A percentile compares a stretch with the other conserved stretches of the same genome.
These are phyloP conservation scores for Dictyostelium firmibasis DNA, from an alignment of 78 protist genomes.

Conservation along the genomic window DNA sequence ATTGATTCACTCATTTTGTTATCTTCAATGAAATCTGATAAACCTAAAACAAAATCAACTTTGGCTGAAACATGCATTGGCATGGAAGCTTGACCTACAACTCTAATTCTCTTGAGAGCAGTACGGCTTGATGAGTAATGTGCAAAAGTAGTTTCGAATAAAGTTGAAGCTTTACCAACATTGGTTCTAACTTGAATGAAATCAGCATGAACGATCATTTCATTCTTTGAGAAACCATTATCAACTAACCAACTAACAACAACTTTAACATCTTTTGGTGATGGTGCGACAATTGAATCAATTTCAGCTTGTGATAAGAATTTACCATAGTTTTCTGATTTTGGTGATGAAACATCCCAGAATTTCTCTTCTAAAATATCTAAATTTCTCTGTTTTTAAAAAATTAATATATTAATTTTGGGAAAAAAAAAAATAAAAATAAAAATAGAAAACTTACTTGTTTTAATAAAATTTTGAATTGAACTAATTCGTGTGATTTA, in stretches of 20 bases:
- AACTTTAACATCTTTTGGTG: neutral
- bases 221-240: constrained; percentile 8
- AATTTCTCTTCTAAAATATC: constrained; percentile 43
- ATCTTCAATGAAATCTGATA: constrained; percentile 74
- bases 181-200: constrained; percentile 66
- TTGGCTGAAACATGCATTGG: constrained; percentile 34
- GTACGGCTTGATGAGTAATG: neutral
- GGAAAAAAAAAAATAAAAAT: neutral
- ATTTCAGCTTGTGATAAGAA: constrained; percentile 39
- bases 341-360: constrained; percentile 72
- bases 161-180: constrained; percentile 1
- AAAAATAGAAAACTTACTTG: constrained; percentile 14
- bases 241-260: constrained; percentile 29
- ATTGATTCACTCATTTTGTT: constrained; percentile 1
- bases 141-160: constrained; percentile 32
- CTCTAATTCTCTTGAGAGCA: constrained; percentile 2
- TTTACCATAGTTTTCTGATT: constrained; percentile 68
- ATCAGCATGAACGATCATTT: constrained; percentile 19
- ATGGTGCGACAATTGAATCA: constrained; percentile 35
- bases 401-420: neutral
- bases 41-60: constrained; percentile 75
- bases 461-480: constrained; percentile 53
- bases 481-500: neutral
- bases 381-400: constrained; percentile 4
- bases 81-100: constrained; percentile 36